phyloP scores from a whole-genome alignment of 176 grass and related monocot genomes.

The Oryza rufipogon region DNA sequence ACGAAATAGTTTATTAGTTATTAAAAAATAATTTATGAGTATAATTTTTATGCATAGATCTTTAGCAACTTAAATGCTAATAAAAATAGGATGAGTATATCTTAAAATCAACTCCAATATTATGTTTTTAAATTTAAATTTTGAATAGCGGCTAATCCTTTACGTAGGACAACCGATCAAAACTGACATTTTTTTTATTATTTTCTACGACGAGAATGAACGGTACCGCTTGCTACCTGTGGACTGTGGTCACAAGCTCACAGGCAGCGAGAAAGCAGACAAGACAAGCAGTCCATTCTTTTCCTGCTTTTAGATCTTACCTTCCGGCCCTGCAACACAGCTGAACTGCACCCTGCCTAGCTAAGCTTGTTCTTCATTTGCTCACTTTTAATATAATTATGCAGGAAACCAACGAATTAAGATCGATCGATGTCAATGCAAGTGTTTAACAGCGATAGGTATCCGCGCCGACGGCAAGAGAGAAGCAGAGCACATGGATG shows the following conservation, averaged over 20 bases:
- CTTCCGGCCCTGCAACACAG: no score
- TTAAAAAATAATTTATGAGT: no score
- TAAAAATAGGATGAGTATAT: no score
- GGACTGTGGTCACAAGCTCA: neutral
- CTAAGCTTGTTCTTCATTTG: neutral
- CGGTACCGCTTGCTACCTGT: neutral
- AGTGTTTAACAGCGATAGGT: neutral
- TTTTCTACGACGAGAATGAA: no score
- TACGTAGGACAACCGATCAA: no score
- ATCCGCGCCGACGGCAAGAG: conserved; percentile 17
- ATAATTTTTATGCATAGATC: no score
- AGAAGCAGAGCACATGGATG: conserved; percentile 10
- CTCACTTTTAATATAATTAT: neutral
- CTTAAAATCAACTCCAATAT: no score
- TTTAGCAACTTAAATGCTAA: no score
- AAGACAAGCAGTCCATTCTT: neutral
- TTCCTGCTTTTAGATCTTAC: neutral
- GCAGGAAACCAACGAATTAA: neutral
- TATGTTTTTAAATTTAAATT: no score
- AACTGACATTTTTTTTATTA: no score
- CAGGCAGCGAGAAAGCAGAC: neutral
- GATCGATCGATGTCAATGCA: neutral
- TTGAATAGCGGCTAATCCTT: no score
- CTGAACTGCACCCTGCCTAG: neutral
- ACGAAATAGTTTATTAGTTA: no score